These are phyloP conservation scores for Fusarium virguliforme DNA, from an alignment of 2,329 filamentous ascomycete genomes.

Conservation along the genomic window DNA sequence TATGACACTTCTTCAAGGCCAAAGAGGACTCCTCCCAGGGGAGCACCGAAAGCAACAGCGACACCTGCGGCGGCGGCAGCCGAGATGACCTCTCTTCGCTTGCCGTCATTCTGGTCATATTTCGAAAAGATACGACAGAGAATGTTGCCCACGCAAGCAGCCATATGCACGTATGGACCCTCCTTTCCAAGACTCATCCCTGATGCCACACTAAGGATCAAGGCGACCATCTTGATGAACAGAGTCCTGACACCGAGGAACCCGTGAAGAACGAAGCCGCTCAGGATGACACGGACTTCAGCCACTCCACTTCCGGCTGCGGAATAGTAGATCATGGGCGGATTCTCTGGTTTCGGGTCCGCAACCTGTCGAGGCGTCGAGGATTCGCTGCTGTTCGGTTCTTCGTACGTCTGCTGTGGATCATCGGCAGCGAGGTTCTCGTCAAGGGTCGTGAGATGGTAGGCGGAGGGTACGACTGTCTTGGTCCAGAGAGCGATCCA, in stretches of 20 bases:
- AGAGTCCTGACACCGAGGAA: conserved; percentile 93
- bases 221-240: conserved; percentile 84
- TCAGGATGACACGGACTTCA: conserved; percentile 97
- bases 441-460: conserved; percentile 89
- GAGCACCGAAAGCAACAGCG: conserved; percentile 93
- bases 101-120: conserved; percentile 94
- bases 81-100: conserved; percentile 93
- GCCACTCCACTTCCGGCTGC: conserved; percentile 96
- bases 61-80: conserved; percentile 93
- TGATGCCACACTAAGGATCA: conserved; percentile 92
- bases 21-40: conserved; percentile 89
- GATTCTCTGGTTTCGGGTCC: conserved; percentile 57
- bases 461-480: conserved; percentile 91
- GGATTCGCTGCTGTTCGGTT: conserved; percentile 62
- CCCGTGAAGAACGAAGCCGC: conserved; percentile 95
- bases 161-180: conserved; percentile 96
- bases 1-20: conserved; percentile 96
- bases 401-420: conserved; percentile 57
- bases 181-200: conserved; percentile 96
- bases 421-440: conserved; percentile 87
- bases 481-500: conserved; percentile 90
- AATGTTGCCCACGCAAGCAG: conserved; percentile 95
- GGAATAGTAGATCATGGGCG: conserved; percentile 94
- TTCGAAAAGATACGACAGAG: conserved; percentile 94
- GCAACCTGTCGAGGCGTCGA: conserved; percentile 61